phyloP scores from a whole-genome alignment of 1,139 yeast species.

The Candida frijolesensis region DNA sequence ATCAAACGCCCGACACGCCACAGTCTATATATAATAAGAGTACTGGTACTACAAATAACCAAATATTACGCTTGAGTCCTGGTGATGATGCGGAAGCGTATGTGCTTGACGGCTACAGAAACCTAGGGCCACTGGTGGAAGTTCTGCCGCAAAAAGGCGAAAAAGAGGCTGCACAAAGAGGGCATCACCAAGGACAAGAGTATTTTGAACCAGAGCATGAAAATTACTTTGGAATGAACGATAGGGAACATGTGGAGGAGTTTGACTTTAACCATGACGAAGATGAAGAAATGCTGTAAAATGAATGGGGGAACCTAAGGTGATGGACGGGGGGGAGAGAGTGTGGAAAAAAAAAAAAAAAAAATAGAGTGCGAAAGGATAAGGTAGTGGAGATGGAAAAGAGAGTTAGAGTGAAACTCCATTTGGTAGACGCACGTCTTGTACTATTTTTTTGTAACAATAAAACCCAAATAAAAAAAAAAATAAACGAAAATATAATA shows the following conservation, averaged over 20 bases:
- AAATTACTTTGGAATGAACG: conserved; percentile 39
- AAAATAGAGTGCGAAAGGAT: no score
- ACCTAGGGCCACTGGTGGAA: conserved; percentile 5
- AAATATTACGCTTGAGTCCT: conserved; percentile 31
- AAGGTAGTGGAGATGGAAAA: no score
- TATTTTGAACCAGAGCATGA: conserved; percentile 40
- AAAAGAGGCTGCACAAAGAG: conserved; percentile 7
- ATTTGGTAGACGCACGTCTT: no score
- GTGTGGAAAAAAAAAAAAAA: no score
- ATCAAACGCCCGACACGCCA: conserved; percentile 29
- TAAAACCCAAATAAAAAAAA: no score
- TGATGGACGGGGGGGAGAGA: not conserved
- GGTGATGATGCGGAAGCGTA: conserved; percentile 44
- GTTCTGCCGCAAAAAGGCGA: not conserved
- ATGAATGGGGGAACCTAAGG: not conserved
- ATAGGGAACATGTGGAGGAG: conserved; percentile 8
- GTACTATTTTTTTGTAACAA: no score
- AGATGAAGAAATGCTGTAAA: conserved; percentile 14
- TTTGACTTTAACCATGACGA: conserved; percentile 11
- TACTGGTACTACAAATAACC: not conserved
- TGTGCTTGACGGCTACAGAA: conserved; percentile 42
- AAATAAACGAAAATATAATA: no score
- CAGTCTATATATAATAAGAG: conserved; percentile 28
- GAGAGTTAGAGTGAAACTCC: no score
- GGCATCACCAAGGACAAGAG: conserved; percentile 9